Conservation (phyloP, 179 eudicot genomes). For the Nepenthes alata region DNA sequence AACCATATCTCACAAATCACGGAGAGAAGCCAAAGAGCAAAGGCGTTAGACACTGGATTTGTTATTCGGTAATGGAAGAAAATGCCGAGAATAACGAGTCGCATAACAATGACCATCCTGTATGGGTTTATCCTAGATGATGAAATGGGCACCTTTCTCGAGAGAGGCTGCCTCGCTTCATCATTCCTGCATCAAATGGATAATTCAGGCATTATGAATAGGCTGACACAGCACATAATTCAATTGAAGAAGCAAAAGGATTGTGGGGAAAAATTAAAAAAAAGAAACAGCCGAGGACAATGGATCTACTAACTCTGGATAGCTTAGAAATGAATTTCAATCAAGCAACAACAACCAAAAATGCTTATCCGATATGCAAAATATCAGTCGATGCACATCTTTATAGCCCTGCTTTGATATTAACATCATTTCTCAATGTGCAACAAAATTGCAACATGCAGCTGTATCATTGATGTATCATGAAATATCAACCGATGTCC, state of each 20-base stretch:
- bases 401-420: not conserved
- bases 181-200: constrained; percentile 43
- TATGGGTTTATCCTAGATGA: constrained; percentile 76
- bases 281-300: too few relatives aligned
- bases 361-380: too few relatives aligned
- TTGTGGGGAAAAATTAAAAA: too few relatives aligned
- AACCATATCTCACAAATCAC: constrained; percentile 91
- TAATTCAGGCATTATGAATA: not conserved
- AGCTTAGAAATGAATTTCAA: too few relatives aligned
- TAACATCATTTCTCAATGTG: not conserved
- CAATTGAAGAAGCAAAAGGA: too few relatives aligned
- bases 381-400: too few relatives aligned
- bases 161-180: constrained; percentile 76
- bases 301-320: too few relatives aligned
- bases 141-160: constrained; percentile 67
- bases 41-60: constrained; percentile 64
- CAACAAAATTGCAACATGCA: not conserved
- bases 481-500: too few relatives aligned
- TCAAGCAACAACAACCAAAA: too few relatives aligned
- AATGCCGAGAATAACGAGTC: constrained; percentile 50
- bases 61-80: constrained; percentile 75
- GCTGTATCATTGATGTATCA: too few relatives aligned
- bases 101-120: constrained; percentile 67
- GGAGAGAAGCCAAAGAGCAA: constrained; percentile 57
- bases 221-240: not conserved